Conservation (phyloP, 2,329 filamentous ascomycete species). For the Alternaria metachromatica region DNA sequence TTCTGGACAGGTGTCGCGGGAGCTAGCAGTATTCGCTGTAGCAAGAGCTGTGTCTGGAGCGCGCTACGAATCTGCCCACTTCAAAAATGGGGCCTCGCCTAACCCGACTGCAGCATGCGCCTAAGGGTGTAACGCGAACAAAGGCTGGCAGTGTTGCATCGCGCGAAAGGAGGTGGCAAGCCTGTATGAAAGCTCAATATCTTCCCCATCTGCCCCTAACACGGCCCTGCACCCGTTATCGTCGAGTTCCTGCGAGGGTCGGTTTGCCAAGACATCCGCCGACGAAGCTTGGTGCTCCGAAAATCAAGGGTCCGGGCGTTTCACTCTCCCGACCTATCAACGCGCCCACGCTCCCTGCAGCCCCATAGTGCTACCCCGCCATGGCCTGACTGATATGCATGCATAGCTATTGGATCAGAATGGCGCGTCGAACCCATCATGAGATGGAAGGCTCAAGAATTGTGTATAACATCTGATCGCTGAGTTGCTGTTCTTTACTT, state of each 20-base stretch:
- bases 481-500: too few relatives aligned
- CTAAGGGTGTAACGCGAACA: not conserved
- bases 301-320: slow-evolving; percentile 15
- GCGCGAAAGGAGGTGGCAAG: slow-evolving; percentile 19
- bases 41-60: slow-evolving; percentile 22
- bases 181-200: not conserved
- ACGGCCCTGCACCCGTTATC: slow-evolving; percentile 1
- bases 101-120: slow-evolving; percentile 12
- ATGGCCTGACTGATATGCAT: slow-evolving; percentile 11
- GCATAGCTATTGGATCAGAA: not conserved
- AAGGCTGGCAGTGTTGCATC: not conserved
- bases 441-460: not conserved
- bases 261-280: slow-evolving; percentile 27
- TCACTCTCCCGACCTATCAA: slow-evolving; percentile 18
- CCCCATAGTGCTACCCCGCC: slow-evolving; percentile 24
- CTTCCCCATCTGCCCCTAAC: not conserved
- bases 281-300: slow-evolving; percentile 17
- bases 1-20: slow-evolving; percentile 34
- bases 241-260: slow-evolving; percentile 53
- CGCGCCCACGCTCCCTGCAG: slow-evolving; percentile 10
- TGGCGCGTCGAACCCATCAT: not conserved
- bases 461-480: too few relatives aligned
- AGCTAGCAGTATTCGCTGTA: slow-evolving; percentile 21
- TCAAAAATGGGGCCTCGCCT: slow-evolving; percentile 23
- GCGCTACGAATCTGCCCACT: slow-evolving; percentile 17